Conservation (phyloP, 1,139 yeast genomes). For the Hansenula anomala region DNA sequence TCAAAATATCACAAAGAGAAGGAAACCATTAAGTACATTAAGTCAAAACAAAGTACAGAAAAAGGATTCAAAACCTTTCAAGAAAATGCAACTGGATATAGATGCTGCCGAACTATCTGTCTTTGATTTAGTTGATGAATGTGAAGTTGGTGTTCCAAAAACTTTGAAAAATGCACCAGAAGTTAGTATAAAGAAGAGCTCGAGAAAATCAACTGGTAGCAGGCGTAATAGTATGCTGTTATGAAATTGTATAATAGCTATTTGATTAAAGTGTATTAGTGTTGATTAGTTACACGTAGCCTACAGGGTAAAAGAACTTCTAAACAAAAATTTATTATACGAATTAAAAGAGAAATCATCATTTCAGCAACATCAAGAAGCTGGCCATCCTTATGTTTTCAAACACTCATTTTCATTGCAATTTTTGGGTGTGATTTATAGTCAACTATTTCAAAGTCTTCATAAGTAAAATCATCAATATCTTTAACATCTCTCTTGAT, state of each 20-base stretch:
- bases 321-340: too few species aligned
- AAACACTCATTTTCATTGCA: conserved; percentile 79
- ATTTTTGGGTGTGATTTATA: conserved; percentile 82
- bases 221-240: conserved; percentile 21
- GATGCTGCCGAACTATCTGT: conserved; percentile 20
- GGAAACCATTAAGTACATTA: conserved; percentile 18
- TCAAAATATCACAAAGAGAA: conserved; percentile 20
- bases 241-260: conserved; percentile 1
- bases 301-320: too few species aligned
- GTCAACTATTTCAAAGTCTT: conserved; percentile 75
- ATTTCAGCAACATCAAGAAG: too few species aligned
- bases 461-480: conserved; percentile 85
- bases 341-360: too few species aligned
- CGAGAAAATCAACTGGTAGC: conserved; percentile 12
- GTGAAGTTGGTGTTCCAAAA: conserved; percentile 22
- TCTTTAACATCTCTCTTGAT: conserved; percentile 62
- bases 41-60: conserved; percentile 13
- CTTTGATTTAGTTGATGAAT: conserved; percentile 23
- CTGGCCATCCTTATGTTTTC: too few species aligned
- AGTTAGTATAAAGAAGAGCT: conserved; percentile 11
- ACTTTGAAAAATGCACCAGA: conserved; percentile 20
- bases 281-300: too few species aligned
- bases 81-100: conserved; percentile 3
- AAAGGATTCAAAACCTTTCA: conserved; percentile 3
- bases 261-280: too few species aligned